A percentile compares a stretch with the other conserved stretches of the same genome.
phyloP scores from a whole-genome alignment of 352 stramenopile species.

The Phytophthora pini region DNA sequence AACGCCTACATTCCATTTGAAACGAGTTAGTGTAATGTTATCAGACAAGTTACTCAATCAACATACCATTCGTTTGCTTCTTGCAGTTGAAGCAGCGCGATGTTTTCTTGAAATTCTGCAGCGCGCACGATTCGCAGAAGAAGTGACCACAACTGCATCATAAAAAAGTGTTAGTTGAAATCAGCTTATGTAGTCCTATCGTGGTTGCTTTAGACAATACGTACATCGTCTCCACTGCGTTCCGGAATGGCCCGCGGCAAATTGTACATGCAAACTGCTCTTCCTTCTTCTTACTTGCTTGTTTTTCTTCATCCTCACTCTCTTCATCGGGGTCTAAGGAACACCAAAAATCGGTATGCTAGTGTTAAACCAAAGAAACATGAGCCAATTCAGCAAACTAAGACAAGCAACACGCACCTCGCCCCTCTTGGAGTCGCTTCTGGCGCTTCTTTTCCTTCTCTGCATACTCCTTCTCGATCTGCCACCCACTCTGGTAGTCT shows the following conservation, averaged over 20 bases:
- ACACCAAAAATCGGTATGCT: not conserved
- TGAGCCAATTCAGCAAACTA: not conserved
- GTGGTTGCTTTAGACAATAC: constrained; percentile 10
- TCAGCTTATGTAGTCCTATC: not conserved
- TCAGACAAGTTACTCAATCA: not conserved
- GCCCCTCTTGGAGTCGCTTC: constrained; percentile 65
- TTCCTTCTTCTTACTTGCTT: constrained; percentile 68
- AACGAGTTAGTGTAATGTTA: not conserved
- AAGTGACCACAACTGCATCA: constrained; percentile 92
- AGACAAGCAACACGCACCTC: constrained; percentile 33
- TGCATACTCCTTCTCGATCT: constrained; percentile 97
- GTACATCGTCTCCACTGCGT: constrained; percentile 94
- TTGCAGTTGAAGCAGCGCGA: constrained; percentile 93
- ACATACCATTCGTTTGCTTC: constrained; percentile 92
- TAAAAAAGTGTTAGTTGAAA: not conserved
- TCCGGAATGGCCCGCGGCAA: constrained; percentile 92
- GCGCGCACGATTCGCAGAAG: constrained; percentile 95
- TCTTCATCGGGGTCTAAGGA: constrained; percentile 51
- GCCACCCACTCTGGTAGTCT: constrained; percentile 98
- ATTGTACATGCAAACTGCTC: constrained; percentile 96
- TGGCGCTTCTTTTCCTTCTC: constrained; percentile 92
- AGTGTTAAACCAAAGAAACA: not conserved
- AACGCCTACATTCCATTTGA: constrained; percentile 49
- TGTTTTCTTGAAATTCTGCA: constrained; percentile 86
- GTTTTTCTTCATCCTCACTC: constrained; percentile 73